Conservation (phyloP, 805 yeast genomes). For the Metschnikowia corniflorae region DNA sequence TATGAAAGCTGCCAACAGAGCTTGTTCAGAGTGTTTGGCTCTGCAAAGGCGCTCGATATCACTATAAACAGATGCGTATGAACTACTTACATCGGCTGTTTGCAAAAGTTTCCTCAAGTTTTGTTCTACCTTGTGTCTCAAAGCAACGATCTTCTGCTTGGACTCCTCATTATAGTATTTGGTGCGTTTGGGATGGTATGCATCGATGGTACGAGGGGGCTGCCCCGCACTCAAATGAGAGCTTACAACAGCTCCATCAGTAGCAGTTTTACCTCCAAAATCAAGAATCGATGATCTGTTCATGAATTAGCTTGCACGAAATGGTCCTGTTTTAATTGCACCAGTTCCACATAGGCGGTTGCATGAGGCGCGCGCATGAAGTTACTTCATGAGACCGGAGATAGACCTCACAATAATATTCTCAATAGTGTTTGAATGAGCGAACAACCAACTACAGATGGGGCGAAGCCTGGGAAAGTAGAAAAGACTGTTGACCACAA, state of each 20-base stretch:
- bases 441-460: too few relatives aligned
- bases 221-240: conserved; percentile 14
- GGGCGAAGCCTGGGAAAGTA: too few relatives aligned
- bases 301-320: too few relatives aligned
- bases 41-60: conserved; percentile 32
- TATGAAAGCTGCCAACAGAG: conserved; percentile 22
- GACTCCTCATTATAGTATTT: conserved; percentile 6
- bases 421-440: too few relatives aligned
- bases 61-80: conserved; percentile 16
- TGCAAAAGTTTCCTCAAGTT: conserved; percentile 3
- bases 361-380: too few relatives aligned
- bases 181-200: conserved; percentile 7
- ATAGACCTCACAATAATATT: too few relatives aligned
- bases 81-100: not conserved
- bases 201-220: too few relatives aligned
- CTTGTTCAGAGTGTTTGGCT: conserved; percentile 31
- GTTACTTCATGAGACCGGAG: too few relatives aligned
- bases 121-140: conserved; percentile 1
- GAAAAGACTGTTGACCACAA: conserved; percentile 36
- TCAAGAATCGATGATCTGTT: conserved; percentile 4
- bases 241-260: too few relatives aligned
- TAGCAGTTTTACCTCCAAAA: conserved; percentile 6
- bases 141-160: conserved; percentile 1
- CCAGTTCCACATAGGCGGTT: too few relatives aligned
- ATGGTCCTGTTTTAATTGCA: too few relatives aligned